These are phyloP conservation scores for Penicillium sp. DNA, from an alignment of 2,329 filamentous ascomycete genomes.

Conservation along the genomic window DNA sequence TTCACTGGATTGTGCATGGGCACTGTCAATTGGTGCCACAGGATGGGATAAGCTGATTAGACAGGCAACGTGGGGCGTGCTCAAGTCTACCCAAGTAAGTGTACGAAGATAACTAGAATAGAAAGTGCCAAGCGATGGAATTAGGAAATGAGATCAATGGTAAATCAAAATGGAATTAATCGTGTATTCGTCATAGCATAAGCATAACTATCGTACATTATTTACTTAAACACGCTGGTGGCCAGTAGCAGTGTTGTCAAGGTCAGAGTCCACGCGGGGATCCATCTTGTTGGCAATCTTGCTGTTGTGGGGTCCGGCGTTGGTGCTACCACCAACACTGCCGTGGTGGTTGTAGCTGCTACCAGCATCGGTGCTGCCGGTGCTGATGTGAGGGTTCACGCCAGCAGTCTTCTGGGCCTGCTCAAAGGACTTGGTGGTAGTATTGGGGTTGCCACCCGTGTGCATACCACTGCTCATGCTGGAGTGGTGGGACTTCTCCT, in stretches of 20 bases:
- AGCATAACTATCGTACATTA: slow-evolving; percentile 5
- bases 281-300: slow-evolving; percentile 18
- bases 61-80: too few relatives aligned
- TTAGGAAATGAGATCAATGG: not conserved
- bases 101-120: not conserved
- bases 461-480: slow-evolving; percentile 16
- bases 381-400: not conserved
- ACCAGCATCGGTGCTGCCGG: slow-evolving; percentile 1
- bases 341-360: slow-evolving; percentile 15
- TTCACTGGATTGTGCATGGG: too few relatives aligned
- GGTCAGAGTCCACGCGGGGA: slow-evolving; percentile 22
- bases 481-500: slow-evolving; percentile 7
- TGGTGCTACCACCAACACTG: not conserved
- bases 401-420: slow-evolving; percentile 12
- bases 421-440: slow-evolving; percentile 19
- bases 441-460: slow-evolving; percentile 11
- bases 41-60: too few relatives aligned
- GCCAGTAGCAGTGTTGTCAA: slow-evolving; percentile 16
- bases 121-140: not conserved
- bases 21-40: too few relatives aligned
- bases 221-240: slow-evolving; percentile 10
- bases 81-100: too few relatives aligned
- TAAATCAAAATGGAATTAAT: not conserved
- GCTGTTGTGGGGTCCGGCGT: slow-evolving; percentile 18
- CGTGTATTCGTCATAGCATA: not conserved